Base-by-base conservation (phyloP, 805 yeast genomes). In the Saturnispora quitensis region DNA sequence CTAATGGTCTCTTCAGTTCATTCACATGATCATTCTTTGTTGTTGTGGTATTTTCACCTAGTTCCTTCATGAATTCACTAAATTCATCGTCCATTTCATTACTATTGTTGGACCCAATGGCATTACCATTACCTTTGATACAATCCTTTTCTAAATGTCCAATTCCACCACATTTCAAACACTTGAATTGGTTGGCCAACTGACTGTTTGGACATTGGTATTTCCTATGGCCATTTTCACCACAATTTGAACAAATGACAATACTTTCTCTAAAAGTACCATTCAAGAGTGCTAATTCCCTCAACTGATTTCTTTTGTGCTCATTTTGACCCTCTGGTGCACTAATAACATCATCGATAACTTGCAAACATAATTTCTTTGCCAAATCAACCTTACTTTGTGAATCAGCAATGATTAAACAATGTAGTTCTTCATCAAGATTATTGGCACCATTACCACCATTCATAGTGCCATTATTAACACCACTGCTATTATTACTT, bases 291-390 rank as follows among this genome's bases (percentile, higher is more conserved):
- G 99, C 99, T 60, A 93, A 74, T 62, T 91, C 96, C 56, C 96
- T 77, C 54, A 93, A 74, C 67, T 93, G 99, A 43, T 84, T 88
- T 53, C 97, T 74, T 62, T 93, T 93, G 64, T 87, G 74, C 56
- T 89, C 96, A 66, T 91, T 93, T 64, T 88, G 95, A 1, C 96
- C 97, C 56, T 86, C 91, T 2, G 99, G 99, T 0, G 95, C 81
- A 18, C 81, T 75, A 1, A 90, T 86, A 0, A 97, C 97, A 55
- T 83, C 84, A 50, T 86, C 80, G 15, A 95, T 81, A 49, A 93
- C 80, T 52, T 78, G 79, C 59, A 88, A 80, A 50, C 95, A 83
- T 17, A 84, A 76, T 56, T 77, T 76, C 35, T 86, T 75, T 10
- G 96, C 99, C 54, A 77, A 78, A 33, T 80, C 79, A 36, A 91